Evolutionary conservation across 1,139 yeast species (phyloP).

Genomic region (Yamadazyma taylorii): DNA sequence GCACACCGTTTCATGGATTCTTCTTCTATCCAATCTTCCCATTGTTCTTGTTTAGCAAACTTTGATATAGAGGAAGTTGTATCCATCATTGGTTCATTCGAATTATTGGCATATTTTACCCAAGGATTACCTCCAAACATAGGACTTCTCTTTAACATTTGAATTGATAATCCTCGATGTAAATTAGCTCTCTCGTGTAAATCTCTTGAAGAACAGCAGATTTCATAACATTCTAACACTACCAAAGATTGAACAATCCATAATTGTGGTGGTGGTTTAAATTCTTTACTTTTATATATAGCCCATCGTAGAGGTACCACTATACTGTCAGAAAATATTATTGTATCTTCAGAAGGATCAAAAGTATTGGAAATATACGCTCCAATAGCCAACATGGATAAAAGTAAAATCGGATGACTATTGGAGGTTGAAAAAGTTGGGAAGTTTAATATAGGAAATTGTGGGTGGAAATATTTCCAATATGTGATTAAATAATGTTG

Average conservation of each 20-base stretch:
- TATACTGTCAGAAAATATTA: conserved; percentile 33
- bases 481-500: conserved; percentile 35
- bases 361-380: conserved; percentile 30
- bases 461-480: conserved; percentile 64
- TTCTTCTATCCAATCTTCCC: conserved; percentile 66
- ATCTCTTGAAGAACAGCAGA: conserved; percentile 55
- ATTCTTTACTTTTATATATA: conserved; percentile 59
- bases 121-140: conserved; percentile 68
- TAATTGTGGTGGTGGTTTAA: conserved; percentile 58
- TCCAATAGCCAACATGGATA: conserved; percentile 61
- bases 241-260: conserved; percentile 70
- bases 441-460: conserved; percentile 58
- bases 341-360: conserved; percentile 19
- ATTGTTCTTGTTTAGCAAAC: conserved; percentile 12
- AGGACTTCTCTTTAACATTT: conserved; percentile 69
- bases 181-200: conserved; percentile 75
- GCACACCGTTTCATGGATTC: conserved; percentile 80
- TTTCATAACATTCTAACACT: conserved; percentile 66
- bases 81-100: conserved; percentile 11
- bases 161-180: conserved; percentile 77
- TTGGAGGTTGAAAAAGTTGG: conserved; percentile 61
- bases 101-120: conserved; percentile 12
- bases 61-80: conserved; percentile 12
- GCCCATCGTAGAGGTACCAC: conserved; percentile 65
- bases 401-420: conserved; percentile 52